These are phyloP conservation scores for Juglanconis oblonga DNA, from an alignment of 2,329 filamentous ascomycete species.

Conservation along the genomic window DNA sequence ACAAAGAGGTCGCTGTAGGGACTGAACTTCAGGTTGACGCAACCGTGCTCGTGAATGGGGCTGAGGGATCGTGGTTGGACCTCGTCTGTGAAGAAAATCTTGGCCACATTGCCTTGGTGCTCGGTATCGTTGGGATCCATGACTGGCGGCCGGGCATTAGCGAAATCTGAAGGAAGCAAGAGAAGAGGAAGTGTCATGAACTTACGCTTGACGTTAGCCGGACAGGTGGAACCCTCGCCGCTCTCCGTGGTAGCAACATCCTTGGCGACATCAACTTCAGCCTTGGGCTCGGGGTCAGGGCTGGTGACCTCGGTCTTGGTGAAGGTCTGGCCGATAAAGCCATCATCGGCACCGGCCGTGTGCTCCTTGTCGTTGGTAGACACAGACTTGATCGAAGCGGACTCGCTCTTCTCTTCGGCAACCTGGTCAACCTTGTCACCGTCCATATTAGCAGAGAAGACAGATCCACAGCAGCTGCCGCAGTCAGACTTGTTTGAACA, in stretches of 20 bases:
- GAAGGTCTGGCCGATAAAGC: no score
- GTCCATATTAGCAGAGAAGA: no score
- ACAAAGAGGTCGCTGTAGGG: constrained; percentile 14
- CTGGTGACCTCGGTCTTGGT: background rate
- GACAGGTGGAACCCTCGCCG: background rate
- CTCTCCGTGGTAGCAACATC: background rate
- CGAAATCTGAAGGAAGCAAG: background rate
- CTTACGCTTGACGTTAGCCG: background rate
- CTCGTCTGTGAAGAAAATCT: constrained; percentile 13
- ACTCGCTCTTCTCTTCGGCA: no score
- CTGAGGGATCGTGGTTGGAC: background rate
- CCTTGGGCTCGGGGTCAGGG: background rate
- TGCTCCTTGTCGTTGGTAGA: no score
- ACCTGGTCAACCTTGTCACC: no score
- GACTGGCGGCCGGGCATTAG: background rate
- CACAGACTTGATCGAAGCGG: no score
- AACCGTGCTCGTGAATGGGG: constrained; percentile 7
- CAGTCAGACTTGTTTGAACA: no score
- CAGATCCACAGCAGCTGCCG: no score
- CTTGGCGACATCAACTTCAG: background rate
- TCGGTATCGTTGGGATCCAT: constrained; percentile 5
- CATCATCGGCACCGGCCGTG: background rate
- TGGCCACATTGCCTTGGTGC: constrained; percentile 7
- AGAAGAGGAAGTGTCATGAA: background rate
- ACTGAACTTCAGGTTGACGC: constrained; percentile 7